These are phyloP conservation scores for Penicillium sp. DNA, from an alignment of 2,329 filamentous ascomycete species.

Conservation along the genomic window DNA sequence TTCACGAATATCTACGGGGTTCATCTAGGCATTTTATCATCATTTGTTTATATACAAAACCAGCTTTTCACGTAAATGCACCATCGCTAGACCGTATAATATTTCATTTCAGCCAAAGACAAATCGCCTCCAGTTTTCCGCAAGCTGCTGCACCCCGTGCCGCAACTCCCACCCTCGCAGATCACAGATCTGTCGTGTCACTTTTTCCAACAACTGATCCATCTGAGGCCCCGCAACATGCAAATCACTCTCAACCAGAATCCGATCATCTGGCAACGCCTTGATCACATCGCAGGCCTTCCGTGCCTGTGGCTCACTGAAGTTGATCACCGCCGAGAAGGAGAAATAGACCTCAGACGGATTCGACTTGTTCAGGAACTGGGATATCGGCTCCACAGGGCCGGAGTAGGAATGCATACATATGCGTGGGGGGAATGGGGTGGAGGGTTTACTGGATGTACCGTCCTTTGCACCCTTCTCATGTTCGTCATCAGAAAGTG, in stretches of 20 bases:
- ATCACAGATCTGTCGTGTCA: slow-evolving; percentile 68
- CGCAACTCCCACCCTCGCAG: slow-evolving; percentile 72
- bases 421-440: slow-evolving; percentile 75
- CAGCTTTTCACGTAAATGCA: neutral
- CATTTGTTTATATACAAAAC: neutral
- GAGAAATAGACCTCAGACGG: slow-evolving; percentile 80
- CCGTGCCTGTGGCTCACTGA: slow-evolving; percentile 51
- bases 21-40: neutral
- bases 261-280: slow-evolving; percentile 66
- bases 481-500: slow-evolving; percentile 22
- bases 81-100: neutral
- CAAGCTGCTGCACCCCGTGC: slow-evolving; percentile 63
- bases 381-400: slow-evolving; percentile 65
- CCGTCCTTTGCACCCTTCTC: neutral
- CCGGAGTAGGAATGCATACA: slow-evolving; percentile 94
- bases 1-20: slow-evolving; percentile 2
- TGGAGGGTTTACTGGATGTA: neutral
- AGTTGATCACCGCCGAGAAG: slow-evolving; percentile 79
- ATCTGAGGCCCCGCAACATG: slow-evolving; percentile 75
- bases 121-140: slow-evolving; percentile 72
- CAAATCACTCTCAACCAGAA: slow-evolving; percentile 87
- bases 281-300: slow-evolving; percentile 64
- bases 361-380: slow-evolving; percentile 68
- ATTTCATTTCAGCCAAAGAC: slow-evolving; percentile 54
- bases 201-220: slow-evolving; percentile 70